These are phyloP conservation scores for Aspergillus heteromorphus DNA, from an alignment of 495 filamentous ascomycete genomes.

Conservation along the genomic window DNA sequence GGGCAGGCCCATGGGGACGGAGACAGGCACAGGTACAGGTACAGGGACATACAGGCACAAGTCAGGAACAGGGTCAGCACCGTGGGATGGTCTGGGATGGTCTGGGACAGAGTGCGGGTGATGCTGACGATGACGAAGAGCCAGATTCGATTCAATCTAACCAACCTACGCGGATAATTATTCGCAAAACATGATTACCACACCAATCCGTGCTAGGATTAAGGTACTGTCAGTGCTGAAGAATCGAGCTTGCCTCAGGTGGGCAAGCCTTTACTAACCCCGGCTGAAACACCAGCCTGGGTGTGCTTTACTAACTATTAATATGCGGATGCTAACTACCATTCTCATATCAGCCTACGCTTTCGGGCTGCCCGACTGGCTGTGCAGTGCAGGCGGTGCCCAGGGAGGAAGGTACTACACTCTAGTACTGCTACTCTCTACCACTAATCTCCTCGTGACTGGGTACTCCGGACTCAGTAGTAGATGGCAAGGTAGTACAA, in stretches of 20 bases:
- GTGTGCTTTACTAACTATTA: background rate
- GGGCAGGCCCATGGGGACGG: background rate
- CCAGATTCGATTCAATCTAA: background rate
- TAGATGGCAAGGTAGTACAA: too few species aligned
- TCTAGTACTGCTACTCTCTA: too few species aligned
- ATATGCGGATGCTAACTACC: background rate
- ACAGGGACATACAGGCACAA: background rate
- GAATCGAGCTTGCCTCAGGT: conserved; percentile 1
- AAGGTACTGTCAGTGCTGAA: conserved; percentile 6
- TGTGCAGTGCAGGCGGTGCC: background rate
- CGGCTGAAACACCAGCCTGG: background rate
- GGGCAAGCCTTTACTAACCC: conserved; percentile 1
- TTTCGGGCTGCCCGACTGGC: background rate
- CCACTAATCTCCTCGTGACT: too few species aligned
- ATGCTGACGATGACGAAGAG: conserved; percentile 1
- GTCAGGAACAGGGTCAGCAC: background rate
- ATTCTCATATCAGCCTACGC: background rate
- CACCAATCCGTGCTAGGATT: background rate
- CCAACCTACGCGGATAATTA: background rate
- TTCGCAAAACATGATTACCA: background rate
- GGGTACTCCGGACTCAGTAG: too few species aligned
- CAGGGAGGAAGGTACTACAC: too few species aligned
- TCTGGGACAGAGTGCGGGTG: background rate
- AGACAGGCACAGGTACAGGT: background rate
- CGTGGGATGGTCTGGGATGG: background rate